Evolutionary conservation across 2,329 filamentous ascomycete species (phyloP).

Genomic region (Beauveria caledonica): DNA sequence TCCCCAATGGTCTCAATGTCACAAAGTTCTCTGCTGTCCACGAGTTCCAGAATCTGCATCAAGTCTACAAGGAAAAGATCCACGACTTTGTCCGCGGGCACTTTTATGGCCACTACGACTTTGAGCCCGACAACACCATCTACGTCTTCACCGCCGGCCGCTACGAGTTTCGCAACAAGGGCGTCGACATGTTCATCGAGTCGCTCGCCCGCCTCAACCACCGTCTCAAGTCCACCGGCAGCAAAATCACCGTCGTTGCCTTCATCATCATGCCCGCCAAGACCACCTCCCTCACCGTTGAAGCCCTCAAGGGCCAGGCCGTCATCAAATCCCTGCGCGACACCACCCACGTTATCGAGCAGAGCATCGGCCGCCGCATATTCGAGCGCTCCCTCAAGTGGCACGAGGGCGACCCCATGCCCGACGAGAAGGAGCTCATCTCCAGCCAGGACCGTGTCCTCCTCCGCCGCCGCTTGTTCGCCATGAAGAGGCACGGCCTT

Average conservation of each 20-base stretch:
- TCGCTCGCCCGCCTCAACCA: conserved; percentile 91
- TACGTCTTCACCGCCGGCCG: conserved; percentile 97
- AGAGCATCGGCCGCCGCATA: conserved; percentile 83
- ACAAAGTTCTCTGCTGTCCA: conserved; percentile 96
- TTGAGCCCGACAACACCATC: conserved; percentile 90
- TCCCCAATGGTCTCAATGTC: conserved; percentile 95
- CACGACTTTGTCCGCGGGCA: conserved; percentile 96
- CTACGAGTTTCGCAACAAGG: conserved; percentile 97
- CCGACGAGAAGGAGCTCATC: conserved; percentile 94
- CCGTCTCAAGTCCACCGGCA: conserved; percentile 73
- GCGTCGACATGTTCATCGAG: conserved; percentile 99
- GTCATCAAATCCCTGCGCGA: conserved; percentile 95
- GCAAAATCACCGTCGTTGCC: conserved; percentile 88
- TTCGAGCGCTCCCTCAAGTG: conserved; percentile 92
- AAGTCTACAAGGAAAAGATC: conserved; percentile 94
- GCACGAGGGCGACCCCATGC: conserved; percentile 89
- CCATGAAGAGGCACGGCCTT: conserved; percentile 86
- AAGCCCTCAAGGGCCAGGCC: conserved; percentile 91
- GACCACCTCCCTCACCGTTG: conserved; percentile 88
- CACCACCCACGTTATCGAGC: conserved; percentile 86
- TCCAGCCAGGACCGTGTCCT: conserved; percentile 87
- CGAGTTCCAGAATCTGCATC: conserved; percentile 97
- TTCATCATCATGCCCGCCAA: conserved; percentile 99
- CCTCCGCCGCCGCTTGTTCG: conserved; percentile 82
- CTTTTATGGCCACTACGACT: conserved; percentile 97